A percentile compares a stretch with the other conserved stretches of the same genome.
Evolutionary conservation across 2,329 filamentous ascomycete genomes (phyloP).

Genomic region (Paraphaeosphaeria minitans): DNA sequence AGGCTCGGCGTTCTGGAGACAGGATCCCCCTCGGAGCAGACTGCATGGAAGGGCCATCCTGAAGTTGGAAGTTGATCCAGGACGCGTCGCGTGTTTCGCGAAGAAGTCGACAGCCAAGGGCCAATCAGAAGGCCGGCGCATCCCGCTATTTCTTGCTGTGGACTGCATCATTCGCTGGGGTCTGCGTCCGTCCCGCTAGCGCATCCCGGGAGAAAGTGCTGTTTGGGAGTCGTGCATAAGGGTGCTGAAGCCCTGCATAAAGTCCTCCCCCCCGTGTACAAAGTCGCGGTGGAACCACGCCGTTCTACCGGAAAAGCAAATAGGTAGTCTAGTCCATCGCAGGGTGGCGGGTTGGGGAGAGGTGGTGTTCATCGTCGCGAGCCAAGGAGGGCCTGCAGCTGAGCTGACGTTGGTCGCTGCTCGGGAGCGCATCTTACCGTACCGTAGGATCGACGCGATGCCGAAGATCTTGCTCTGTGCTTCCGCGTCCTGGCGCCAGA

Average conservation of each 20-base stretch:
- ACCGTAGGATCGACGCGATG: conserved; percentile 13
- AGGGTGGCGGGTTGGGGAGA: background rate
- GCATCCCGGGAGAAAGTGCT: conserved; percentile 3
- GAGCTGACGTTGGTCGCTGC: background rate
- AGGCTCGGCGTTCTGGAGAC: background rate
- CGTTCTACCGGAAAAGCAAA: background rate
- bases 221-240: conserved; percentile 3
- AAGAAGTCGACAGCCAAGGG: conserved; percentile 7
- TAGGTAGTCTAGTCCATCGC: no score
- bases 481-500: conserved; percentile 13
- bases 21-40: conserved; percentile 7
- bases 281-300: conserved; percentile 1
- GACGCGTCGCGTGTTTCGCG: conserved; percentile 17
- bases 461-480: conserved; percentile 24
- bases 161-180: conserved; percentile 16
- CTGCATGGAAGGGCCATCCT: conserved; percentile 23
- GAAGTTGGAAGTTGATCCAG: conserved; percentile 24
- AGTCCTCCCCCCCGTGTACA: conserved; percentile 7
- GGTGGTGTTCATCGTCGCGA: background rate
- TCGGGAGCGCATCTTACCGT: conserved; percentile 1
- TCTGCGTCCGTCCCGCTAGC: background rate
- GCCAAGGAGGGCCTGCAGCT: background rate
- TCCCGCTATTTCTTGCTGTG: conserved; percentile 15
- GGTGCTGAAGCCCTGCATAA: conserved; percentile 12
- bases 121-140: conserved; percentile 16